Conservation (phyloP, 116 monocot species). For the Thalassia testudinum region DNA sequence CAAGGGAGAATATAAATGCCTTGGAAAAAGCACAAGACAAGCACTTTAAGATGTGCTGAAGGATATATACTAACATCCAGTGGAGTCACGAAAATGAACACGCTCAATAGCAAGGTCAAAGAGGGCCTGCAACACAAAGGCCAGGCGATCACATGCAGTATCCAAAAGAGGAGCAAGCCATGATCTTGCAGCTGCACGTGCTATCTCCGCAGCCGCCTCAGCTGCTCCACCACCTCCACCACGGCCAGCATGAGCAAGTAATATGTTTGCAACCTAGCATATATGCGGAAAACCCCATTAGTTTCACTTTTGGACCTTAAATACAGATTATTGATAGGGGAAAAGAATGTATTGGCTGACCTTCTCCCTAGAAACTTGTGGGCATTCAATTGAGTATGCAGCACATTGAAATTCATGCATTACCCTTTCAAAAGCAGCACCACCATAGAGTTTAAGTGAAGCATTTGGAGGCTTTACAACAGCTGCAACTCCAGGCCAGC, state of each 20-base stretch:
- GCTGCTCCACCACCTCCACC: slow-evolving; percentile 59
- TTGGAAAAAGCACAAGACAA: too few species aligned
- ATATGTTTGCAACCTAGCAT: slow-evolving; percentile 85
- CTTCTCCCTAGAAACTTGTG: slow-evolving; percentile 89
- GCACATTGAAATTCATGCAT: slow-evolving; percentile 98
- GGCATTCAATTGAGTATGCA: slow-evolving; percentile 87
- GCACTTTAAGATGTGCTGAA: too few species aligned
- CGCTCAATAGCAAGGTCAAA: slow-evolving; percentile 87
- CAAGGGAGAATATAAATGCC: too few species aligned
- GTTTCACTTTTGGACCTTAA: too few species aligned
- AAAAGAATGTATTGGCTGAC: slow-evolving; percentile 11
- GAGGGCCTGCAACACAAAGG: slow-evolving; percentile 68
- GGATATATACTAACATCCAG: slow-evolving; percentile 37
- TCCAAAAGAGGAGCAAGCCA: slow-evolving; percentile 92
- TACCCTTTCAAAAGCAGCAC: slow-evolving; percentile 98
- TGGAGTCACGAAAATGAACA: slow-evolving; percentile 26
- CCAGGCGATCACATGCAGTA: slow-evolving; percentile 87
- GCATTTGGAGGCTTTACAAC: slow-evolving; percentile 59
- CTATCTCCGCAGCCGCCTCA: slow-evolving; percentile 93
- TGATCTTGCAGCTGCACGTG: slow-evolving; percentile 78
- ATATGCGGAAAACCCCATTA: background rate
- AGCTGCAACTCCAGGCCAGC: slow-evolving; percentile 76
- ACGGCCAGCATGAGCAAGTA: slow-evolving; percentile 95
- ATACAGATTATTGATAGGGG: too few species aligned
- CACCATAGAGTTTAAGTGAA: slow-evolving; percentile 77